Percentiles rank a stretch among this genome's conserved stretches.
phyloP scores from a whole-genome alignment of 1,284 basidiomycete species.

The Stygiomarasmius scandens region DNA sequence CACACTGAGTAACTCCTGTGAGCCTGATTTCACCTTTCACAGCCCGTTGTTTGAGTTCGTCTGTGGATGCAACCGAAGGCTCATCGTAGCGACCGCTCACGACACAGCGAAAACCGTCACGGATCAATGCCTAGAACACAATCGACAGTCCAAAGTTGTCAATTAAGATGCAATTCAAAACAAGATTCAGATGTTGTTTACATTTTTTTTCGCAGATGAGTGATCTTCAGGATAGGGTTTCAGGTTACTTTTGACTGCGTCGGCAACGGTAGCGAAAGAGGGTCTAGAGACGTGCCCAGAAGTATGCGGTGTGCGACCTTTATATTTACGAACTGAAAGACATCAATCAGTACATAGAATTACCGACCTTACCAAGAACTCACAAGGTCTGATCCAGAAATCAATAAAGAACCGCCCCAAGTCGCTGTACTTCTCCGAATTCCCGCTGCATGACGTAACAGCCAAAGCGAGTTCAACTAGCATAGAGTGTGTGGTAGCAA shows the following conservation, averaged over 20 bases:
- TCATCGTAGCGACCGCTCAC: conserved; percentile 18
- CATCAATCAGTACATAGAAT: no score
- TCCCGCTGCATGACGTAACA: no score
- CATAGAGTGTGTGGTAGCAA: no score
- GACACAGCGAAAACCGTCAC: no score
- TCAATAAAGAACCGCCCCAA: no score
- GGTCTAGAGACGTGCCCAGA: conserved; percentile 21
- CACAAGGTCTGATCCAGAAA: no score
- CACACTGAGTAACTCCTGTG: conserved; percentile 12
- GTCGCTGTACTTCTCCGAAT: no score
- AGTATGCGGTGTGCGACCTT: no score
- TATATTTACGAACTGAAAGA: no score
- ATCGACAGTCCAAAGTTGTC: conserved; percentile 10
- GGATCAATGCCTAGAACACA: no score
- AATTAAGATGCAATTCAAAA: conserved; percentile 9
- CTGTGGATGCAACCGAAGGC: neutral
- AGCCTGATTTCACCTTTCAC: neutral
- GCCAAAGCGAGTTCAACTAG: no score
- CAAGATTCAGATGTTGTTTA: neutral
- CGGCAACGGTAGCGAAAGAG: conserved; percentile 19
- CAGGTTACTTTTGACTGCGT: conserved; percentile 4
- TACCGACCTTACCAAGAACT: no score
- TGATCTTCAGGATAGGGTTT: conserved; percentile 5
- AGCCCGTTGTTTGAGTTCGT: conserved; percentile 9
- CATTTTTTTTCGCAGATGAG: conserved; percentile 15